Evolutionary conservation across 2,329 filamentous ascomycete species (phyloP).

Genomic region (Grosmannia serpens): DNA sequence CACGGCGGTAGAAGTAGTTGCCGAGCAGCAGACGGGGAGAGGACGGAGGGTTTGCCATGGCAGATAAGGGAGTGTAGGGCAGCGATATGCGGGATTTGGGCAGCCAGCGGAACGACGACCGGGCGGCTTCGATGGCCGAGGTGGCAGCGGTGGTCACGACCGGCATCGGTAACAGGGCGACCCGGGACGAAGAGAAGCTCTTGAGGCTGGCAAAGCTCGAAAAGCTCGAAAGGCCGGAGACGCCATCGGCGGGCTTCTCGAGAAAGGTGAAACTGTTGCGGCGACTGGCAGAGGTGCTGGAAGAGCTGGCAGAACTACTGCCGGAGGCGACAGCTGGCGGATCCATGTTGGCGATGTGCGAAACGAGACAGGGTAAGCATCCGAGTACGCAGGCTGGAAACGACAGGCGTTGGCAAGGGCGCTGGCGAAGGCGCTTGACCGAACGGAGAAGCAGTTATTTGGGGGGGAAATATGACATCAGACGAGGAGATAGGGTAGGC

Average conservation of each 20-base stretch:
- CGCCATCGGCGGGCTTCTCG: constrained; percentile 7
- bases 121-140: constrained; percentile 10
- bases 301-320: constrained; percentile 6
- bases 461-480: no score
- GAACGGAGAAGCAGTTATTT: no score
- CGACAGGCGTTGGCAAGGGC: neutral
- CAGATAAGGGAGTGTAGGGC: constrained; percentile 5
- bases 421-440: neutral
- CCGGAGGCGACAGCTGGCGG: constrained; percentile 3
- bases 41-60: neutral
- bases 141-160: constrained; percentile 8
- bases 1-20: constrained; percentile 39
- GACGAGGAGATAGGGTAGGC: no score
- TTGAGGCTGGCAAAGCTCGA: constrained; percentile 7
- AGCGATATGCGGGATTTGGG: constrained; percentile 4
- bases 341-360: constrained; percentile 3
- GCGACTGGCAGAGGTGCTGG: constrained; percentile 8
- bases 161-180: constrained; percentile 10
- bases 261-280: constrained; percentile 12
- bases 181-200: constrained; percentile 5
- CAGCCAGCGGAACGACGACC: constrained; percentile 8
- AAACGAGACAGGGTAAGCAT: neutral
- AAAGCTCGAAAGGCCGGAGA: constrained; percentile 5
- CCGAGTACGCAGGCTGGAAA: neutral
- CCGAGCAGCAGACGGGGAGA: constrained; percentile 25